phyloP scores from a whole-genome alignment of 441 rosid species.

The Monsonia emarginata region DNA sequence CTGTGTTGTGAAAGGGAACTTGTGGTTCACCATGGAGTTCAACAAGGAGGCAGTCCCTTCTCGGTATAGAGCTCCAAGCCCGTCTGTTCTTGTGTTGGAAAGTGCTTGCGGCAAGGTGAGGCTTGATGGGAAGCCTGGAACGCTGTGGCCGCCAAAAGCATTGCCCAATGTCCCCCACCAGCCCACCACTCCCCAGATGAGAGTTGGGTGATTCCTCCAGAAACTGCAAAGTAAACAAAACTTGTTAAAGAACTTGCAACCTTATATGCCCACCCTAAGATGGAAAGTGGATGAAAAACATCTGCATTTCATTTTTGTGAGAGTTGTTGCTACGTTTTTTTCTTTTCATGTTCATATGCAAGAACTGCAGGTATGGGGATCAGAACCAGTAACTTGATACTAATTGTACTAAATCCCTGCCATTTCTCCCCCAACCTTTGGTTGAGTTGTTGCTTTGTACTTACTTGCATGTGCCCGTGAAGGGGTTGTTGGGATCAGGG shows the following conservation, averaged over 20 bases:
- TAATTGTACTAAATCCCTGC: too few species aligned
- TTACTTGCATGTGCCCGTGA: neutral
- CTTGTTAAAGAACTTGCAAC: neutral
- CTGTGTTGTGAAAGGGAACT: slow-evolving; percentile 43
- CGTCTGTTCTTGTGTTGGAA: slow-evolving; percentile 40
- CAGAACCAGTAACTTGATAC: too few species aligned
- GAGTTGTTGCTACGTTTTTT: too few species aligned
- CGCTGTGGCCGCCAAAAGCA: slow-evolving; percentile 25
- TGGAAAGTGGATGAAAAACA: too few species aligned
- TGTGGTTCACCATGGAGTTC: slow-evolving; percentile 43
- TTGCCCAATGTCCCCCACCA: slow-evolving; percentile 59
- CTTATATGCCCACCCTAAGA: too few species aligned
- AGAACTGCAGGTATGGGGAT: too few species aligned
- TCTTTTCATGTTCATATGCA: too few species aligned
- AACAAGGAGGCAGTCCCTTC: slow-evolving; percentile 63
- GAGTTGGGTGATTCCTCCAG: slow-evolving; percentile 57
- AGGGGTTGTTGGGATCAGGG: neutral
- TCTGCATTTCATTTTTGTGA: too few species aligned
- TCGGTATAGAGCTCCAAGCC: slow-evolving; percentile 46
- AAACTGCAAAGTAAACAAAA: slow-evolving; percentile 30
- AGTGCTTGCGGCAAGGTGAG: slow-evolving; percentile 48
- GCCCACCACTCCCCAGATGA: slow-evolving; percentile 56
- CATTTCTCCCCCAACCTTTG: neutral
- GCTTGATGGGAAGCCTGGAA: slow-evolving; percentile 39
- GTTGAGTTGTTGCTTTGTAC: neutral